These are phyloP conservation scores for Hypoxylon intermedium DNA, from an alignment of 495 filamentous ascomycete species.

Conservation along the genomic window DNA sequence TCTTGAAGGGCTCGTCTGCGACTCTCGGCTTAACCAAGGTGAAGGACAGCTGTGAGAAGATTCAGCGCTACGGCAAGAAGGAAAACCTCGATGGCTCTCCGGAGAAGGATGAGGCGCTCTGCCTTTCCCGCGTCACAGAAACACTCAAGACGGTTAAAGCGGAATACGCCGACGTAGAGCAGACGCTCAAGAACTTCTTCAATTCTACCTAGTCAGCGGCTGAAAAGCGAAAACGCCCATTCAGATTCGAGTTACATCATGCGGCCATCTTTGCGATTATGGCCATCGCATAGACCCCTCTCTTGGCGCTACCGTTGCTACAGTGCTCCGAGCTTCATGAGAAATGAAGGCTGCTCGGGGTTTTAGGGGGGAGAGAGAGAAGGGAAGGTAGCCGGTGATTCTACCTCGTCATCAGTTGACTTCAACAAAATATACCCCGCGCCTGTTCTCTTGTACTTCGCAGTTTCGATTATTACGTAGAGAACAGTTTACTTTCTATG, in stretches of 20 bases:
- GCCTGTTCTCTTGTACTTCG: constrained; percentile 32
- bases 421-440: constrained; percentile 39
- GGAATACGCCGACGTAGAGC: constrained; percentile 79
- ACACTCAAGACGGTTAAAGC: constrained; percentile 73
- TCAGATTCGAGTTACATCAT: constrained; percentile 25
- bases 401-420: constrained; percentile 34
- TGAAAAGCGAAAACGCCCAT: constrained; percentile 14
- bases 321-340: constrained; percentile 38
- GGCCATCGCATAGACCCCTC: constrained; percentile 19
- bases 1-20: constrained; percentile 97
- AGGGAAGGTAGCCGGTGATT: constrained; percentile 32
- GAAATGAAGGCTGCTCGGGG: constrained; percentile 44
- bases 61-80: constrained; percentile 85
- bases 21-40: constrained; percentile 93
- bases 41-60: constrained; percentile 92
- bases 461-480: constrained; percentile 32
- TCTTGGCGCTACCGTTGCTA: constrained; percentile 15
- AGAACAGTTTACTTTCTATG: constrained; percentile 35
- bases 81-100: constrained; percentile 77
- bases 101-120: constrained; percentile 68
- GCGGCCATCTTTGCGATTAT: constrained; percentile 24
- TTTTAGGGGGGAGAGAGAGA: constrained; percentile 16
- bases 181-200: constrained; percentile 76
- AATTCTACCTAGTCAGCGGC: constrained; percentile 42
- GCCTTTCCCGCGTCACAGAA: constrained; percentile 70